phyloP scores from a whole-genome alignment of 345 rosid genomes.

The Nasturtium officinale region DNA sequence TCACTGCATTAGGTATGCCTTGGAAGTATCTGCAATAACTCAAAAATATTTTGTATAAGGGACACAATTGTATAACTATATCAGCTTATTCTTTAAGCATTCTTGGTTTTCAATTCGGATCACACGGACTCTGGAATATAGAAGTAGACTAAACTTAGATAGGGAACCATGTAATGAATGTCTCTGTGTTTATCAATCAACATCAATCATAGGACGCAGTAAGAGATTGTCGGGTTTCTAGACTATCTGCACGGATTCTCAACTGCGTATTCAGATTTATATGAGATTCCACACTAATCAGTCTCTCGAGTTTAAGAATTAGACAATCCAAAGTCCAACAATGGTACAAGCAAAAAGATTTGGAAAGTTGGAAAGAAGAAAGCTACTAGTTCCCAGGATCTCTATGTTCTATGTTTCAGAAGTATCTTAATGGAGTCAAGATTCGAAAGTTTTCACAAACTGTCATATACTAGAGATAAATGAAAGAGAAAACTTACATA shows the following conservation, averaged over 20 bases:
- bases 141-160: background rate
- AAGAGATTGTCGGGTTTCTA: background rate
- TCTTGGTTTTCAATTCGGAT: background rate
- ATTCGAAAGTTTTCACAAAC: background rate
- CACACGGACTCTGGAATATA: background rate
- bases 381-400: background rate
- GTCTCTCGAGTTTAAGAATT: background rate
- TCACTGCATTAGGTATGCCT: constrained; percentile 62
- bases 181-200: background rate
- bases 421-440: background rate
- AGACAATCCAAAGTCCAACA: constrained; percentile 2
- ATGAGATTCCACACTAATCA: background rate
- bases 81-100: background rate
- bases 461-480: background rate
- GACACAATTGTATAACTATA: background rate
- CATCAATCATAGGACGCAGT: background rate
- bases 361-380: background rate
- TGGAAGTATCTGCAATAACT: constrained; percentile 60
- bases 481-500: constrained; percentile 49
- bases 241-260: background rate
- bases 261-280: background rate
- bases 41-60: background rate
- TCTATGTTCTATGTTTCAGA: background rate
- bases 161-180: background rate
- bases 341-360: background rate